These are phyloP conservation scores for Copromyces sp. DNA, from an alignment of 495 filamentous ascomycete species.

Conservation along the genomic window DNA sequence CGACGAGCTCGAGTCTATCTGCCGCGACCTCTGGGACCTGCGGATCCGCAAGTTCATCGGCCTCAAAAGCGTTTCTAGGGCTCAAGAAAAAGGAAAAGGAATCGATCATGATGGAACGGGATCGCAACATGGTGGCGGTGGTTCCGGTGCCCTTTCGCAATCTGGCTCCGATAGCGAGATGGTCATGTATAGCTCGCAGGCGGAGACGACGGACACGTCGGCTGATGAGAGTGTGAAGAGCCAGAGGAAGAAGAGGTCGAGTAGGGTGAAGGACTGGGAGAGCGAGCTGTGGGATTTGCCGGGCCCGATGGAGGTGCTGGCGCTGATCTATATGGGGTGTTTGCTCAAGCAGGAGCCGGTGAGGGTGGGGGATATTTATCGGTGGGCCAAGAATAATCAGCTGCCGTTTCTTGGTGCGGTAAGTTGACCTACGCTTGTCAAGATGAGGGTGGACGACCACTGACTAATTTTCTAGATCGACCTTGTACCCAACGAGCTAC, in stretches of 20 bases:
- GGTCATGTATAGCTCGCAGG: constrained; percentile 32
- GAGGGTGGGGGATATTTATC: constrained; percentile 34
- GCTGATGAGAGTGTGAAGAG: neutral
- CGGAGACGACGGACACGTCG: constrained; percentile 2
- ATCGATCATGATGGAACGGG: neutral
- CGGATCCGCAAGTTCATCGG: constrained; percentile 30
- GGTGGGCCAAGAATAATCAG: constrained; percentile 31
- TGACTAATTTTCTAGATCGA: constrained; percentile 13
- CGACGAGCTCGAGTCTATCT: constrained; percentile 37
- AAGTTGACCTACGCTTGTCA: constrained; percentile 3
- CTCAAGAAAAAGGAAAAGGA: neutral
- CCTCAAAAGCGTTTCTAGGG: constrained; percentile 12
- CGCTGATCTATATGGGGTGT: constrained; percentile 36
- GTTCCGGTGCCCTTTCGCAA: neutral
- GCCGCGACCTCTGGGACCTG: constrained; percentile 42
- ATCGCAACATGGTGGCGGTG: neutral
- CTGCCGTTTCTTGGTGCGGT: constrained; percentile 33
- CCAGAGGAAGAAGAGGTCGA: neutral
- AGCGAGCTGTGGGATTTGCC: constrained; percentile 30
- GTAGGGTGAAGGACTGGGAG: constrained; percentile 14
- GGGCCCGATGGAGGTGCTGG: constrained; percentile 31
- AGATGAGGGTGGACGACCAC: constrained; percentile 7
- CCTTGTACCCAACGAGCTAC: constrained; percentile 55
- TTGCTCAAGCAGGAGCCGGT: constrained; percentile 32
- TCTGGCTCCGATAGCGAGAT: constrained; percentile 5